Conservation (phyloP, 2,329 filamentous ascomycete species). For the Xylaria sp. region DNA sequence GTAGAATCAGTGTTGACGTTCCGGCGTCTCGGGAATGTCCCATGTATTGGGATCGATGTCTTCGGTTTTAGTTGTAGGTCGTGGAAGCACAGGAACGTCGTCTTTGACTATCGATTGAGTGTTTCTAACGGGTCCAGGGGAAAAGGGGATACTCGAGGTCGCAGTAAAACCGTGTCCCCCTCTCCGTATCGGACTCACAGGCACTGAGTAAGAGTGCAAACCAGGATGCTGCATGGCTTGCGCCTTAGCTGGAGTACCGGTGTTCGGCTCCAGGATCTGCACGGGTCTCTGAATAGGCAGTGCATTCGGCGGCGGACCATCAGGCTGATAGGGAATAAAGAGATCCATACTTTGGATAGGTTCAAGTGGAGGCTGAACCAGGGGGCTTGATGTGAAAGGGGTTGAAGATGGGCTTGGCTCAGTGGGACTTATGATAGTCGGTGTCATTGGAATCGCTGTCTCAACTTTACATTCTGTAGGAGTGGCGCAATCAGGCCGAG, state of each 20-base stretch:
- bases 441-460: slow-evolving; percentile 26
- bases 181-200: slow-evolving; percentile 39
- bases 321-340: slow-evolving; percentile 67
- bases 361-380: slow-evolving; percentile 37
- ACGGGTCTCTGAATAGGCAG: slow-evolving; percentile 47
- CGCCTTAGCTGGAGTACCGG: slow-evolving; percentile 34
- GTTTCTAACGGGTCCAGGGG: slow-evolving; percentile 33
- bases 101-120: slow-evolving; percentile 30
- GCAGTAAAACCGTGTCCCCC: slow-evolving; percentile 44
- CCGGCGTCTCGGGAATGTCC: slow-evolving; percentile 39
- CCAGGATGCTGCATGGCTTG: slow-evolving; percentile 18
- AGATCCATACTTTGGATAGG: slow-evolving; percentile 50
- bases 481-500: not conserved
- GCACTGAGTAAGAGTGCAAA: slow-evolving; percentile 36
- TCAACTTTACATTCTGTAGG: slow-evolving; percentile 26
- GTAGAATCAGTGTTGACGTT: slow-evolving; percentile 23
- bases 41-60: slow-evolving; percentile 18
- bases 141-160: slow-evolving; percentile 46
- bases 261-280: slow-evolving; percentile 45
- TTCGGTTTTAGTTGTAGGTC: slow-evolving; percentile 26
- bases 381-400: slow-evolving; percentile 48
- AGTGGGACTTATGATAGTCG: slow-evolving; percentile 39
- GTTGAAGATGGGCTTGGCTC: slow-evolving; percentile 35
- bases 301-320: slow-evolving; percentile 59
- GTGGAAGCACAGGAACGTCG: slow-evolving; percentile 30